phyloP scores from a whole-genome alignment of 2,329 filamentous ascomycete genomes.

The Amauroascus verrucosus region DNA sequence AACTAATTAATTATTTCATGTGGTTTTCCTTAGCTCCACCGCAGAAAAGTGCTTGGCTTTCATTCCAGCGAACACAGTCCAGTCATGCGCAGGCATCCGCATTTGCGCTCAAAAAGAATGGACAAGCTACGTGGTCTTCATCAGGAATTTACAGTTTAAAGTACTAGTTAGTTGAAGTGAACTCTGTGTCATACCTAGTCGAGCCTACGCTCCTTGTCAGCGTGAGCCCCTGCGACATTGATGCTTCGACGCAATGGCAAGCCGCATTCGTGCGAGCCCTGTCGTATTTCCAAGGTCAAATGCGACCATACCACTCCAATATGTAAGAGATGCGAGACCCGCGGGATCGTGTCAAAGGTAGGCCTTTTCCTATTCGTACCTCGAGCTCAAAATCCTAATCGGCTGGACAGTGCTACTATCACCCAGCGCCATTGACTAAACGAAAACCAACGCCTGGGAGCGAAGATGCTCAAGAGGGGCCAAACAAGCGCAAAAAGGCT shows the following conservation, averaged over 20 bases:
- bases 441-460: slow-evolving; percentile 7
- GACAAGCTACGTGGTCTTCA: too few species aligned
- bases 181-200: too few species aligned
- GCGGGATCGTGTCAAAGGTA: slow-evolving; percentile 16
- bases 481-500: slow-evolving; percentile 9
- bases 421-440: slow-evolving; percentile 25
- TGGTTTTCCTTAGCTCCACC: too few species aligned
- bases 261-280: slow-evolving; percentile 27
- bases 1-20: too few species aligned
- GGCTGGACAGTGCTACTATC: slow-evolving; percentile 23
- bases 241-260: slow-evolving; percentile 32
- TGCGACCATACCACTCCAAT: slow-evolving; percentile 25
- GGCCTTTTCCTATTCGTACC: neutral
- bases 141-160: too few species aligned
- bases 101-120: too few species aligned
- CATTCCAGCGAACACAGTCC: neutral
- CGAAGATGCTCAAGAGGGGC: slow-evolving; percentile 7
- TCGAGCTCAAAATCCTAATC: neutral
- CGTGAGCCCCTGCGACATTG: neutral
- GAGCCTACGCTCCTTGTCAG: too few species aligned
- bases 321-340: slow-evolving; percentile 23
- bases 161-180: too few species aligned
- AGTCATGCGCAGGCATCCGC: neutral
- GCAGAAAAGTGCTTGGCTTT: neutral
- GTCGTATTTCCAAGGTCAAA: slow-evolving; percentile 26